phyloP scores from a whole-genome alignment of 192 early-diverging fungal species.

The Entophlyctis luteolus region DNA sequence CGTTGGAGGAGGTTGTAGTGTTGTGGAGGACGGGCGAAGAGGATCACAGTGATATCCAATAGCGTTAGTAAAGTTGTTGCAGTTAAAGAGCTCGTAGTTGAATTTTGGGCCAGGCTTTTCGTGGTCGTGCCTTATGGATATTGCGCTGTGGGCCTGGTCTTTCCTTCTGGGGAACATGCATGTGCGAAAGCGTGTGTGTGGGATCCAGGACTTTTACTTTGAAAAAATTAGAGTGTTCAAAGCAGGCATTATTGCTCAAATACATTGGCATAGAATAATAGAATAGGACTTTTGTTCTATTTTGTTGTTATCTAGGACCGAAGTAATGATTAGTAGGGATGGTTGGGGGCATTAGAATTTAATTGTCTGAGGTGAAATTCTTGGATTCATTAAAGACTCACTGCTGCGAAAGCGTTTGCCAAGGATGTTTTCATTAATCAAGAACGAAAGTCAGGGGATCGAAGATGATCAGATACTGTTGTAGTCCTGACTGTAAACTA shows the following conservation, averaged over 20 bases:
- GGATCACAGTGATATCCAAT: no score
- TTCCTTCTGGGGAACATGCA: no score
- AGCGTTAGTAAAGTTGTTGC: no score
- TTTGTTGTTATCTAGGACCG: constrained; percentile 42
- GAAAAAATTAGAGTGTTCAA: background rate
- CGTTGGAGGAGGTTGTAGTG: no score
- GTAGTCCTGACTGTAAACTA: constrained; percentile 82
- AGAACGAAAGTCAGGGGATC: constrained; percentile 79
- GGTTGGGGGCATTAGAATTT: constrained; percentile 80
- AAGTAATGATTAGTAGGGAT: constrained; percentile 79
- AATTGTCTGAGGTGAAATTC: constrained; percentile 81
- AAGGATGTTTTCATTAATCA: constrained; percentile 41
- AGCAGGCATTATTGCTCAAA: background rate
- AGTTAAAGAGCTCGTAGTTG: no score
- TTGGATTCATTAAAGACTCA: constrained; percentile 79
- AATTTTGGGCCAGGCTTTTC: no score
- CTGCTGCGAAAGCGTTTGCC: constrained; percentile 34
- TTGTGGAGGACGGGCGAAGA: no score
- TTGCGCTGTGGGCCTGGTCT: no score
- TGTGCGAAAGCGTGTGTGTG: no score
- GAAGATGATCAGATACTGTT: constrained; percentile 78
- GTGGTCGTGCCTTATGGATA: no score
- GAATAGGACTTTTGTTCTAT: background rate
- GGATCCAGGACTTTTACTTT: no score
- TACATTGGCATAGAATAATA: background rate